A percentile compares a stretch with the other conserved stretches of the same genome.
phyloP scores from a whole-genome alignment of 176 grass and related monocot species.

The Oryza meridionalis region DNA sequence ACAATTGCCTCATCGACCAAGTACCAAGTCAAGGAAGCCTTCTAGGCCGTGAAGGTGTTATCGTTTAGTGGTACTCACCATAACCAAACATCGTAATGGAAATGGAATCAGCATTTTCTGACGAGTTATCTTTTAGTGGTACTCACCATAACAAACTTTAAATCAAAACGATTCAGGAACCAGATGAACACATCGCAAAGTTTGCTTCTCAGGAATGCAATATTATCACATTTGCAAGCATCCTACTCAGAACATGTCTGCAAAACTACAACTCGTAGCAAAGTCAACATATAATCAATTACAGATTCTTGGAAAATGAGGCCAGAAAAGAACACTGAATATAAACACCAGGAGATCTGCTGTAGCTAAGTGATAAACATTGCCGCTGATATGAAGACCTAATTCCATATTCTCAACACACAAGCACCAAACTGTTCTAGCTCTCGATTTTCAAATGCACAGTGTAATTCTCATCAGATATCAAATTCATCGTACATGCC shows the following conservation, averaged over 20 bases:
- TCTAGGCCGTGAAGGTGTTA: too few relatives aligned
- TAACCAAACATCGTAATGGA: too few relatives aligned
- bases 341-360: neutral
- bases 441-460: neutral
- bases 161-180: neutral
- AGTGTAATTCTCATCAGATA: conserved; percentile 8
- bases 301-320: neutral
- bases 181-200: neutral
- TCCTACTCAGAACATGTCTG: neutral
- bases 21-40: too few relatives aligned
- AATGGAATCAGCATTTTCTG: too few relatives aligned
- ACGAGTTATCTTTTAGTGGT: too few relatives aligned
- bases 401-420: conserved; percentile 9
- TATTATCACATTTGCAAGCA: conserved; percentile 3
- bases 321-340: neutral
- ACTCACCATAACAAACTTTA: too few relatives aligned
- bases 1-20: too few relatives aligned
- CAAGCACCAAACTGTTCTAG: neutral
- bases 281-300: neutral
- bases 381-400: neutral
- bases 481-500: conserved; percentile 27
- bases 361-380: neutral
- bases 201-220: neutral
- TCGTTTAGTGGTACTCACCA: too few relatives aligned
- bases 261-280: neutral